Evolutionary conservation across 345 rosid genomes (phyloP).

Genomic region (Eucalyptus urophylla): DNA sequence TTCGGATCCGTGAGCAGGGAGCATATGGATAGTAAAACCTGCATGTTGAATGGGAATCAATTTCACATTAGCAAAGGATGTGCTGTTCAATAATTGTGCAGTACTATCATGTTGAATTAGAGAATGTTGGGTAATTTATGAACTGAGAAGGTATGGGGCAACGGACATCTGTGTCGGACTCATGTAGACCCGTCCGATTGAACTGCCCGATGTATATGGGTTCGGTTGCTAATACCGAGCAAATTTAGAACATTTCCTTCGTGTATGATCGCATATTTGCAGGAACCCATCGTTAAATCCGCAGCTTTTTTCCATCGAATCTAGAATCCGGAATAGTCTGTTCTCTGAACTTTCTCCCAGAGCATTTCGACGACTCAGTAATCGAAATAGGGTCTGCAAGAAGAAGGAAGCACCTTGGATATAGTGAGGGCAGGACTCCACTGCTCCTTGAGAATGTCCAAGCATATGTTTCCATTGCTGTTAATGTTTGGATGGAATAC

Average conservation of each 20-base stretch:
- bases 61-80: not conserved
- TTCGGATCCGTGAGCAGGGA: constrained; percentile 28
- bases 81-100: not conserved
- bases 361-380: not conserved
- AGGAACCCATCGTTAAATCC: not conserved
- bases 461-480: constrained; percentile 13
- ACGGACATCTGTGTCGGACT: not conserved
- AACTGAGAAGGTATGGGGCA: not conserved
- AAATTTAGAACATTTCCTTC: not conserved
- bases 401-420: constrained; percentile 1
- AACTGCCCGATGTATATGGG: not conserved
- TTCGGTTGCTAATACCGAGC: not conserved
- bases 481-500: constrained; percentile 20
- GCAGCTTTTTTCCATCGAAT: not conserved
- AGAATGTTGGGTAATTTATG: not conserved
- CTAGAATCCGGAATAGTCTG: not conserved
- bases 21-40: constrained; percentile 26
- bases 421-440: constrained; percentile 25
- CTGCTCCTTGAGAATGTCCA: constrained; percentile 22
- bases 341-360: not conserved
- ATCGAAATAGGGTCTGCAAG: not conserved
- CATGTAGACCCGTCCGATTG: not conserved
- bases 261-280: not conserved
- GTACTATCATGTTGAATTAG: not conserved
- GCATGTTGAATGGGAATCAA: not conserved